Evolutionary conservation across 139 green algal species (phyloP), one percentile per base, ranked within the genome.

Genomic region (Bryopsis sp.): DNA sequence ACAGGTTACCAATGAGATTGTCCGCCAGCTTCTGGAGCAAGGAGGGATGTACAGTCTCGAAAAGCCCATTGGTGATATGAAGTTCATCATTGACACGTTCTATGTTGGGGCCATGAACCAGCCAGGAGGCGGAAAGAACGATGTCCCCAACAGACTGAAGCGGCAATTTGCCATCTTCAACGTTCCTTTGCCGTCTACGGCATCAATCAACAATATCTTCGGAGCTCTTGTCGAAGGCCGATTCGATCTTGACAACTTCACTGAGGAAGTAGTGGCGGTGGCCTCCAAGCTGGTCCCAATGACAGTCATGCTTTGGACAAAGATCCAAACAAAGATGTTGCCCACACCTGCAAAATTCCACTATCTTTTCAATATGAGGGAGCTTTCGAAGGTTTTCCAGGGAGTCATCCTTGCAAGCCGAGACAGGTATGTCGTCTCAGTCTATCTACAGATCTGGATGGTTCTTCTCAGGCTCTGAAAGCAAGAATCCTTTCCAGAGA

Each of bases 351-450:
- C 89, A 72, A 95, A 95, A 79, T 95, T 96, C 77, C 92, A 97
- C 82, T 97, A 97, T 80, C 75, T 90, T 2, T 97, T 97, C 87
- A 96, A 93, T 80, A 89, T 97, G 85, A 83, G 89, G 22, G 92
- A 97, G 80, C 81, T 97, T 38, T 93, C 84, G 47, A 93, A 91
- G 78, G 89, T 95, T 3, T 90, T 91, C 77, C 78, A 91, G 64
- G 92, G 92, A n/a, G 73, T 97, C 57, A 87, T 97, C 61, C 81
- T 97, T 59, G 88, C 88, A 1, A 63, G 62, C 0, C 78, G 83
- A 28, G 83, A 89, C 73, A 75, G 79, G 37, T 69, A 28, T 26
- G 43, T 19, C n/a, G n/a, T n/a, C n/a, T n/a, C n/a, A n/a, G n/a
- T n/a, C n/a, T n/a, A n/a, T n/a, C n/a, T n/a, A n/a, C n/a, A n/a